phyloP scores from a whole-genome alignment of 2,329 filamentous ascomycete genomes.

The Metarhizium humberi region DNA sequence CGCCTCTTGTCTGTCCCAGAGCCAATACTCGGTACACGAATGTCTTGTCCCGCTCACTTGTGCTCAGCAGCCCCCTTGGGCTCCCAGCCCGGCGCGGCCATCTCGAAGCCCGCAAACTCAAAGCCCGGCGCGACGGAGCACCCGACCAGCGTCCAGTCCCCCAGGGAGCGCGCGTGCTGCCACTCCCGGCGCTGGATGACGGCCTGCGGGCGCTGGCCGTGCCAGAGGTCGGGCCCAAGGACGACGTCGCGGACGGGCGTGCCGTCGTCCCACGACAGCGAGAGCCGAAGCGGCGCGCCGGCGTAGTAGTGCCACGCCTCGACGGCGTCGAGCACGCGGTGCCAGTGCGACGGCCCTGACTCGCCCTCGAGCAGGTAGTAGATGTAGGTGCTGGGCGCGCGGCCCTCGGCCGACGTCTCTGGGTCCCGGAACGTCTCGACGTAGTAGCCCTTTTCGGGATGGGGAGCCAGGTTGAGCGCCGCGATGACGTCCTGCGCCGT shows the following conservation, averaged over 20 bases:
- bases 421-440: constrained; percentile 36
- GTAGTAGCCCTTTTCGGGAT: constrained; percentile 40
- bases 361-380: constrained; percentile 42
- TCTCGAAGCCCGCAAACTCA: constrained; percentile 18
- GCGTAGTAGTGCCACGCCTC: constrained; percentile 47
- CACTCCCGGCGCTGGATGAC: constrained; percentile 30
- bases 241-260: constrained; percentile 21
- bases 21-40: too few species aligned
- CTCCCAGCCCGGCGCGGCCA: constrained; percentile 22
- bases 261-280: constrained; percentile 34
- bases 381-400: constrained; percentile 38
- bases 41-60: too few species aligned
- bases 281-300: constrained; percentile 38
- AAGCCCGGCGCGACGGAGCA: constrained; percentile 20
- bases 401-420: constrained; percentile 14
- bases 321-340: constrained; percentile 35
- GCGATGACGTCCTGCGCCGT: constrained; percentile 34
- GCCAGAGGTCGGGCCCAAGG: constrained; percentile 34
- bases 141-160: constrained; percentile 40
- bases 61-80: constrained; percentile 9
- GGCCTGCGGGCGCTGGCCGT: constrained; percentile 32
- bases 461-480: constrained; percentile 30
- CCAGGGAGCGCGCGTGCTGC: constrained; percentile 36
- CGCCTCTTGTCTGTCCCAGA: too few species aligned
- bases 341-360: constrained; percentile 36